Conservation (phyloP, 2,329 filamentous ascomycete genomes). For the Sarocladium kiliense region DNA sequence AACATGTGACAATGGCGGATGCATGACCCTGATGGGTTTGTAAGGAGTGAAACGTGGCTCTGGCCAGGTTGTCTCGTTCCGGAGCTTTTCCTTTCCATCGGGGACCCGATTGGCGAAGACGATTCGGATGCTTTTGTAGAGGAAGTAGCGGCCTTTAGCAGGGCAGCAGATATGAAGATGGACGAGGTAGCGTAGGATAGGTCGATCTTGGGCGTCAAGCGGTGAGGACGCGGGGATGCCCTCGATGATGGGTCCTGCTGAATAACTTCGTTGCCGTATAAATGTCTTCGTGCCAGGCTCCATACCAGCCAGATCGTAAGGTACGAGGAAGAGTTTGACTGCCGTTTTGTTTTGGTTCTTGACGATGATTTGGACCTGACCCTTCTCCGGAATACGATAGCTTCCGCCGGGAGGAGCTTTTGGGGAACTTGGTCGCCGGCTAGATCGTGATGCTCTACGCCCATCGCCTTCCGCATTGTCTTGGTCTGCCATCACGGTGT, state of each 20-base stretch:
- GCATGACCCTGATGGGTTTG: conserved; percentile 59
- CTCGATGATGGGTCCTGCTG: conserved; percentile 77
- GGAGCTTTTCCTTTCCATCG: conserved; percentile 87
- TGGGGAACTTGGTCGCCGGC: conserved; percentile 44
- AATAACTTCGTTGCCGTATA: conserved; percentile 89
- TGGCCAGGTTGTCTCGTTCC: conserved; percentile 83
- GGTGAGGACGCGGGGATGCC: conserved; percentile 34
- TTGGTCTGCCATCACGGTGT: conserved; percentile 15
- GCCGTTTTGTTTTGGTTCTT: conserved; percentile 99
- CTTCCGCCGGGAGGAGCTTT: conserved; percentile 74
- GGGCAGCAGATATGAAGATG: conserved; percentile 92
- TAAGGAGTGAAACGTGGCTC: conserved; percentile 84
- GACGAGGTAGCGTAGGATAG: conserved; percentile 81
- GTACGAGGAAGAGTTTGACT: conserved; percentile 90
- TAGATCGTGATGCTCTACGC: conserved; percentile 22
- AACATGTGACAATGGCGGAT: conserved; percentile 29
- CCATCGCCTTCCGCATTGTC: conserved; percentile 13
- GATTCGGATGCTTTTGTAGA: conserved; percentile 88
- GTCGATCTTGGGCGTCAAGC: conserved; percentile 42
- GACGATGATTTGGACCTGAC: conserved; percentile 92
- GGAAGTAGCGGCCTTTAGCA: conserved; percentile 74
- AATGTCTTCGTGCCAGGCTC: conserved; percentile 93
- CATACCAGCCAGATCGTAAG: conserved; percentile 91
- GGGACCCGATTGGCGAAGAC: conserved; percentile 96
- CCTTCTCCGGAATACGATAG: conserved; percentile 90